Percentiles rank a stretch among this genome's conserved stretches.
phyloP scores from a whole-genome alignment of 106 monocot species.

The Cymbidium sinense region DNA sequence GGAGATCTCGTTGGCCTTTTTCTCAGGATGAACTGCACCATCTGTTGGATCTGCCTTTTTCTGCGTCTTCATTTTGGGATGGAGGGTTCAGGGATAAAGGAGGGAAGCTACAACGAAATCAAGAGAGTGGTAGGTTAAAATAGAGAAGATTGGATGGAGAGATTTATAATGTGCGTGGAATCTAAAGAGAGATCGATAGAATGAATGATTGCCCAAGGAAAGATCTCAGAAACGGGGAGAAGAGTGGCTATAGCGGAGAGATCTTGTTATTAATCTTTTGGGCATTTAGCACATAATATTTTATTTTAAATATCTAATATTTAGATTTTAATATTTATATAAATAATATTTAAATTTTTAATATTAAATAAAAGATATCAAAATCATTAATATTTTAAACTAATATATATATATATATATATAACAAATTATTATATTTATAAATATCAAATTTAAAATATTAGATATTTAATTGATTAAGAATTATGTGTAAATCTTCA shows the following conservation, averaged over 20 bases:
- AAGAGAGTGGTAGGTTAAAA: not conserved
- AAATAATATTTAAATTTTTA: too few relatives aligned
- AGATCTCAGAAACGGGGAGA: not conserved
- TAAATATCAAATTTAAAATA: too few relatives aligned
- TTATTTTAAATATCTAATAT: too few relatives aligned
- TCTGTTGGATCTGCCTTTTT: constrained; percentile 80
- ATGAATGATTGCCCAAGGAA: not conserved
- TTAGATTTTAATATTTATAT: too few relatives aligned
- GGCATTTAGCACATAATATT: too few relatives aligned
- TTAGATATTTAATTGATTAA: too few relatives aligned
- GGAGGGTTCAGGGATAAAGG: constrained; percentile 8
- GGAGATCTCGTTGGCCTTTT: constrained; percentile 79
- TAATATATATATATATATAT: too few relatives aligned
- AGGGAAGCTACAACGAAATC: not conserved
- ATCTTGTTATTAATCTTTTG: not conserved
- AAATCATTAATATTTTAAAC: too few relatives aligned
- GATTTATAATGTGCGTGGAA: not conserved
- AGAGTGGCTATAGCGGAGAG: not conserved
- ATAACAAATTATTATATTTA: too few relatives aligned
- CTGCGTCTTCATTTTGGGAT: constrained; percentile 60
- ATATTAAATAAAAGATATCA: too few relatives aligned
- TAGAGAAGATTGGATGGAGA: not conserved
- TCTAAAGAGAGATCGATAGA: not conserved
- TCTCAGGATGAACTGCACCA: constrained; percentile 90
- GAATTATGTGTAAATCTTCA: too few relatives aligned